A percentile compares a stretch with the other conserved stretches of the same genome.
Evolutionary conservation across 306 rosid species (phyloP).

Genomic region (Sindora glabra): DNA sequence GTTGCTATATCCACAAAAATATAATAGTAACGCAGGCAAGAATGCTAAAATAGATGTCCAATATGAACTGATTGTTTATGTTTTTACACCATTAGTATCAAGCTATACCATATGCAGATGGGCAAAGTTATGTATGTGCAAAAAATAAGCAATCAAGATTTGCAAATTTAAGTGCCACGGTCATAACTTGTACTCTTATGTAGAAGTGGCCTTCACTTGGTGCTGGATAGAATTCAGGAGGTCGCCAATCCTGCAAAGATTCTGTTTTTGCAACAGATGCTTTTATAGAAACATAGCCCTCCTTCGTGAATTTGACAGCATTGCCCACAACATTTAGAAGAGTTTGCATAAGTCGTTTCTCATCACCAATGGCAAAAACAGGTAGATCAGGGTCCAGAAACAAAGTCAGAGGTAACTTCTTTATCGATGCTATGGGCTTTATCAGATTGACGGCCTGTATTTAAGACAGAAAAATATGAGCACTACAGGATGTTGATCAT

Average conservation of each 20-base stretch:
- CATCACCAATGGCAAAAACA: slow-evolving; percentile 63
- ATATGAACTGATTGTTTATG: no score
- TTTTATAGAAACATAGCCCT: slow-evolving; percentile 64
- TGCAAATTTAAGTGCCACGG: no score
- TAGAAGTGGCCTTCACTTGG: slow-evolving; percentile 75
- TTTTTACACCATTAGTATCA: no score
- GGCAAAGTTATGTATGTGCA: no score
- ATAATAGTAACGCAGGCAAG: not conserved
- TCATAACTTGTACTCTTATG: slow-evolving; percentile 83
- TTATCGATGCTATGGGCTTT: slow-evolving; percentile 81
- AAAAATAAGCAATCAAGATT: no score
- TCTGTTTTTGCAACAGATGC: slow-evolving; percentile 69
- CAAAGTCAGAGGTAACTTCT: slow-evolving; percentile 56
- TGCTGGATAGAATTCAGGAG: slow-evolving; percentile 59
- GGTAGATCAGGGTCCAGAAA: slow-evolving; percentile 74
- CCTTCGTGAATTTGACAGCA: slow-evolving; percentile 94
- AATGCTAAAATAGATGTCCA: not conserved
- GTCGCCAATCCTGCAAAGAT: slow-evolving; percentile 57
- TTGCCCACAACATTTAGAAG: slow-evolving; percentile 85
- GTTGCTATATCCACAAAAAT: not conserved
- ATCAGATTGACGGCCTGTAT: slow-evolving; percentile 78
- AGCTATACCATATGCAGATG: no score
- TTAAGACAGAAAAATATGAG: no score
- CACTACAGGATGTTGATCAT: no score
- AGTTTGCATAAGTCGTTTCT: slow-evolving; percentile 83